Evolutionary conservation across 2,329 filamentous ascomycete species (phyloP), one percentile per base, ranked within the genome.

Genomic region (Colletotrichum ledebouriae): DNA sequence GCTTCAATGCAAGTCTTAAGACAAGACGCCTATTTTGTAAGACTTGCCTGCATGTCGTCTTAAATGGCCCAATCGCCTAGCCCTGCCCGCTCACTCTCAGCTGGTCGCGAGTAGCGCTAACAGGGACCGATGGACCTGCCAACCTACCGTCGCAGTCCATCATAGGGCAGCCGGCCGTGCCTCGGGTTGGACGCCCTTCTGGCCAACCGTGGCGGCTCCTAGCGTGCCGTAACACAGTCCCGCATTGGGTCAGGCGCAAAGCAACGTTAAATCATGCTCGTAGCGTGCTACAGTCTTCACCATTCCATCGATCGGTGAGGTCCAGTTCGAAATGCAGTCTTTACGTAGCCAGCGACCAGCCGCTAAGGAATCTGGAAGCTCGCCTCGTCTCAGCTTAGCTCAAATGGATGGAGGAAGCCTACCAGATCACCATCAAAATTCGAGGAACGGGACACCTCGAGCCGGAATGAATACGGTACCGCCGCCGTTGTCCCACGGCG

Each of bases 1-100:
- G 61, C 50, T 39, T 49, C 6, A 17, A 59, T 55, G 61, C 61
- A 65, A 41, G 65, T 68, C 65, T 65, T 7, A 2, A 68, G 65
- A 68, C 65, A 65, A 34, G 25, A 42, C n/a, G 41, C 47, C 46
- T 17, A 20, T 34, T 65, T 47, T 68, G 55, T 49, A 15, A 68
- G 60, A 65, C 65, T 33, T 46, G n/a, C 41, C 39, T 59, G 22
- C 47, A 55, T 34, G 55, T 37, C 17, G 53, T 59, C 41, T 50
- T 49, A 29, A 59, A 53, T 22, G 25, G 29, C 20, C 65, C 60
- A 65, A 65, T 59, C 53, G 53, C 65, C 41, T 41, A 55, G 53
- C 34, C 13, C 9, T 46, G 41, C 6, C 11, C 33, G 47, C 34
- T 39, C 6, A 59, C 53, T 59, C 41, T 61, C 57, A 34, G 53